These are phyloP conservation scores for Pseudonectria foliicola DNA, from an alignment of 2,329 filamentous ascomycete genomes.

Conservation along the genomic window DNA sequence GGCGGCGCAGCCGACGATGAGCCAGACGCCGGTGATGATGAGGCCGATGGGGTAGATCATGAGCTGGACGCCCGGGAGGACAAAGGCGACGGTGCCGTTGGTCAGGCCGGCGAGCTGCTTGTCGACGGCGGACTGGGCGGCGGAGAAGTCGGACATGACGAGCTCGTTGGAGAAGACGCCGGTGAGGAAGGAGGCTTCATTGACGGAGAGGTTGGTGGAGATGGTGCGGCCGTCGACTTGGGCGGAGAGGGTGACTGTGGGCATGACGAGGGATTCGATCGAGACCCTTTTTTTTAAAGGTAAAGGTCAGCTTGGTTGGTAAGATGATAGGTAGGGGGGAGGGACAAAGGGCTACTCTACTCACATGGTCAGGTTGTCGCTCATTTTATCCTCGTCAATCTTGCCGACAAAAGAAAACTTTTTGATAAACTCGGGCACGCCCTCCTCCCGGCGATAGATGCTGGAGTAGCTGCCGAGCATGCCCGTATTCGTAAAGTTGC, in stretches of 20 bases:
- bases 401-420: slow-evolving; percentile 62
- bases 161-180: slow-evolving; percentile 60
- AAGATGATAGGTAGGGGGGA: slow-evolving; percentile 12
- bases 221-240: slow-evolving; percentile 45
- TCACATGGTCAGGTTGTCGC: slow-evolving; percentile 53
- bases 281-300: too few relatives aligned
- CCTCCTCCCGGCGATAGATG: slow-evolving; percentile 14
- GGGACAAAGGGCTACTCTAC: slow-evolving; percentile 22
- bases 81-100: slow-evolving; percentile 54
- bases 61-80: slow-evolving; percentile 61
- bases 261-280: slow-evolving; percentile 58
- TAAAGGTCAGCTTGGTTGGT: background rate
- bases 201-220: slow-evolving; percentile 58
- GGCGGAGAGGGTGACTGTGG: slow-evolving; percentile 60
- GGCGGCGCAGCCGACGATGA: slow-evolving; percentile 46
- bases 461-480: slow-evolving; percentile 13
- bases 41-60: slow-evolving; percentile 64
- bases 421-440: slow-evolving; percentile 43
- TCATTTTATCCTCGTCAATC: slow-evolving; percentile 53
- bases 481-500: slow-evolving; percentile 19
- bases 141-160: slow-evolving; percentile 42
- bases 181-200: slow-evolving; percentile 64
- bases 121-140: slow-evolving; percentile 44
- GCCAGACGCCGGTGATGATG: slow-evolving; percentile 59
- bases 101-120: slow-evolving; percentile 36